These are phyloP conservation scores for Citrullus colocynthis DNA, from an alignment of 306 rosid species.

Conservation along the genomic window DNA sequence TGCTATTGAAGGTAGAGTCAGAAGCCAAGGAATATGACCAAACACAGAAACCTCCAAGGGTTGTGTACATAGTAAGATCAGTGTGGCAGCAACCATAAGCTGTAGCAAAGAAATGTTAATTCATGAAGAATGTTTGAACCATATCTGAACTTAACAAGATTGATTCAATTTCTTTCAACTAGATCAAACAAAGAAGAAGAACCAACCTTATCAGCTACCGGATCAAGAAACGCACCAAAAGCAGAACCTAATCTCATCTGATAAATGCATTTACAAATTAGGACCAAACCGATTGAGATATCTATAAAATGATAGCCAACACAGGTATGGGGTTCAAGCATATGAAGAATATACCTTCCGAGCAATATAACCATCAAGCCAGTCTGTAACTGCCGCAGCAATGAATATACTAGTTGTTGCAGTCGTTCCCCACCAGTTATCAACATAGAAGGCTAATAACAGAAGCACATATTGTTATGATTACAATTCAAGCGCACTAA, in stretches of 20 bases:
- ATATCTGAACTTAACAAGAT: neutral
- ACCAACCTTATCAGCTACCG: slow-evolving; percentile 97
- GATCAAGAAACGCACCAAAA: slow-evolving; percentile 97
- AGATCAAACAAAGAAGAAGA: neutral
- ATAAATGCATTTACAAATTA: slow-evolving; percentile 6
- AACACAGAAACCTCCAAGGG: slow-evolving; percentile 49
- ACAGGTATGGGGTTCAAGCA: neutral
- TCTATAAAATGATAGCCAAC: neutral
- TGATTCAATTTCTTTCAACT: neutral
- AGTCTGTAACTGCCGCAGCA: slow-evolving; percentile 76
- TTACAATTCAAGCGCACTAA: neutral
- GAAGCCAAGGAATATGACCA: slow-evolving; percentile 68
- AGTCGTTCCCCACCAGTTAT: slow-evolving; percentile 70
- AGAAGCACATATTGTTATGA: neutral
- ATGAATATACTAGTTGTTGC: slow-evolving; percentile 77
- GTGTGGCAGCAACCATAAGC: slow-evolving; percentile 98
- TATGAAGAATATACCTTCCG: slow-evolving; percentile 45
- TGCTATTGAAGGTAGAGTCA: slow-evolving; percentile 69
- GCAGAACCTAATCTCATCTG: slow-evolving; percentile 90
- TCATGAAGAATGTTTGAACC: neutral
- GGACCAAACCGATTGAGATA: neutral
- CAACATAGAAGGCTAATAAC: slow-evolving; percentile 60
- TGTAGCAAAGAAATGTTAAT: slow-evolving; percentile 25
- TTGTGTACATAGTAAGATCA: slow-evolving; percentile 70
- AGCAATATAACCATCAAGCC: slow-evolving; percentile 99